Percentiles rank a stretch among this genome's conserved stretches.
phyloP scores from a whole-genome alignment of 306 rosid species.

The Cucumis melo region DNA sequence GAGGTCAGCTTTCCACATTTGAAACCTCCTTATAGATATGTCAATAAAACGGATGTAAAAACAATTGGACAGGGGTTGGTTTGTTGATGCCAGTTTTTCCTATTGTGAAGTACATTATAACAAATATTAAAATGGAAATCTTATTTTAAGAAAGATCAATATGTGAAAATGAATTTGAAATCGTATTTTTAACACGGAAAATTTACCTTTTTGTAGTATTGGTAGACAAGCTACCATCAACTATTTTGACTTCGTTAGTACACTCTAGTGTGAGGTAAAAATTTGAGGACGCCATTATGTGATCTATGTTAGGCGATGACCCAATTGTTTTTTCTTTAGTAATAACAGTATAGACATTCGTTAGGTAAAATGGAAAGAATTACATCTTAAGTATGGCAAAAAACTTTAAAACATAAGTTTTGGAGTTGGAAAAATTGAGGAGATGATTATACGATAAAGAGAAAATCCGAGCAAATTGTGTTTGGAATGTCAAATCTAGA shows the following conservation, averaged over 20 bases:
- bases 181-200: not conserved
- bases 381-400: not conserved
- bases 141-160: not conserved
- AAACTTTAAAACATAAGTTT: not conserved
- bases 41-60: not conserved
- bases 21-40: not conserved
- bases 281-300: not conserved
- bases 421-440: not conserved
- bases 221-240: not conserved
- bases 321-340: too few species aligned
- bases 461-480: not conserved
- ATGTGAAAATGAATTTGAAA: not conserved
- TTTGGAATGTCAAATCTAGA: not conserved
- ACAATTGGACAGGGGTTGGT: not conserved
- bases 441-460: not conserved
- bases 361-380: not conserved
- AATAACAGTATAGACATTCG: too few species aligned
- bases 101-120: not conserved
- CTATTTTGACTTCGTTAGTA: not conserved
- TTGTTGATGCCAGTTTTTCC: not conserved
- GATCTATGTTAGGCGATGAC: not conserved
- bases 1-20: slow-evolving; percentile 19
- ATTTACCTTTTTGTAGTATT: not conserved
- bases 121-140: not conserved
- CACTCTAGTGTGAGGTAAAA: not conserved